Evolutionary conservation across 1,284 basidiomycete species (phyloP).

Genomic region (Sanghuangporus weigelae): DNA sequence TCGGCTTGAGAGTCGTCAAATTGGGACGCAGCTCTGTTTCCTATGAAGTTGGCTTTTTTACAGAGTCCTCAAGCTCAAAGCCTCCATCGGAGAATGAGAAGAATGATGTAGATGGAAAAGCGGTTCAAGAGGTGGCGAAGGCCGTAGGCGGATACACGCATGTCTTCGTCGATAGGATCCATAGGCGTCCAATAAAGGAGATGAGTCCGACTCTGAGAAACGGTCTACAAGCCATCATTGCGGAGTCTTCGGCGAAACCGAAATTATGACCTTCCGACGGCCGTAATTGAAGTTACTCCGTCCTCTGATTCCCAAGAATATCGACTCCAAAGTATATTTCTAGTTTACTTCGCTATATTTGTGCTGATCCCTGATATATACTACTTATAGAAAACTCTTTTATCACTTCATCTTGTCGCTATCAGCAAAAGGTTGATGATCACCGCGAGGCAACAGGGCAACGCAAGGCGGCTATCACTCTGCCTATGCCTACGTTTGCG

Average conservation of each 20-base stretch:
- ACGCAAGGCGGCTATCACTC: too few species aligned
- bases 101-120: conserved; percentile 31
- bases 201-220: conserved; percentile 37
- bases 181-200: conserved; percentile 41
- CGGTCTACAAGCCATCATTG: conserved; percentile 31
- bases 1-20: conserved; percentile 59
- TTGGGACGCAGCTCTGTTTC: conserved; percentile 67
- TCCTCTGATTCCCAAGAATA: too few species aligned
- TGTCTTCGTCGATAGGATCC: conserved; percentile 64
- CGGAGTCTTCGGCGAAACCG: background rate
- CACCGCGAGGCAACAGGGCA: too few species aligned
- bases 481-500: too few species aligned
- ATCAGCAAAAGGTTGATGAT: too few species aligned
- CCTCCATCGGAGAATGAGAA: background rate
- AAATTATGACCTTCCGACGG: background rate
- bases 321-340: too few species aligned
- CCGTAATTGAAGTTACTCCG: too few species aligned
- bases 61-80: background rate
- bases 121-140: conserved; percentile 34
- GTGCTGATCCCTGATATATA: too few species aligned
- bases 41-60: conserved; percentile 71
- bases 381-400: too few species aligned
- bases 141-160: conserved; percentile 77
- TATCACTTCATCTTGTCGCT: too few species aligned
- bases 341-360: too few species aligned